Base-by-base conservation (phyloP, 805 yeast species). In the Cyberlindnera sargentensis region DNA sequence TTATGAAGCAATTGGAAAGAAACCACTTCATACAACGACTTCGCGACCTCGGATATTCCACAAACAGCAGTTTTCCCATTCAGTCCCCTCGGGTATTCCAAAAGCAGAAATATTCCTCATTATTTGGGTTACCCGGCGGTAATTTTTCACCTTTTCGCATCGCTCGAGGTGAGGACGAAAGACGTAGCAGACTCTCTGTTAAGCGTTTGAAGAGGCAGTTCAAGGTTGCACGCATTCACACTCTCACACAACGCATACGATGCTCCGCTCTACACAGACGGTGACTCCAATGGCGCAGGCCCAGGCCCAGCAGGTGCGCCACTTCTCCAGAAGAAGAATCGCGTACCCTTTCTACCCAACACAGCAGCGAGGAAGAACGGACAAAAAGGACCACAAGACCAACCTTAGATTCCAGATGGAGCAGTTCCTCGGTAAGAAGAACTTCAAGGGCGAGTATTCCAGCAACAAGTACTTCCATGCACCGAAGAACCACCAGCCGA, bases 391-490 rank as follows among this genome's bases (percentile, higher is more conserved):
- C 39, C 72, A 68, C 48, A 72, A 70, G 41, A 72, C 84, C 7
- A 76, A 74, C 46, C 70, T 83, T 58, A 76, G 76, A 55, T 71
- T 76, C 60, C 78, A 79, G 34, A 68, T 88, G 75, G 76, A 78
- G 51, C 77, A 73, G 50, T 89, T 87, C 66, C 67, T 89, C 44
- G 97, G 97, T 3, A 91, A 91, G 33, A 77, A 72, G 61, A 88
- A 87, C 64, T 78, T 78, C 65, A 82, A 83, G 62, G 96, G 96
- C 20, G 88, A 86, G 51, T 85, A 86, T 62, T 72, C 72, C 48
- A 65, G 78, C 58, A 90, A 88, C 72, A 86, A 82, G 60, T 84
- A 86, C 63, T 79, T 73, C 55, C 71, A 72, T 49, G 80, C 87
- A 9, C 79, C 84, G 20, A 77, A 74, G 48, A 66, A 83, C 54